Evolutionary conservation across 257 asterid genomes (phyloP), one percentile per base, ranked within the genome.

Genomic region (Solanum pinnatisectum): DNA sequence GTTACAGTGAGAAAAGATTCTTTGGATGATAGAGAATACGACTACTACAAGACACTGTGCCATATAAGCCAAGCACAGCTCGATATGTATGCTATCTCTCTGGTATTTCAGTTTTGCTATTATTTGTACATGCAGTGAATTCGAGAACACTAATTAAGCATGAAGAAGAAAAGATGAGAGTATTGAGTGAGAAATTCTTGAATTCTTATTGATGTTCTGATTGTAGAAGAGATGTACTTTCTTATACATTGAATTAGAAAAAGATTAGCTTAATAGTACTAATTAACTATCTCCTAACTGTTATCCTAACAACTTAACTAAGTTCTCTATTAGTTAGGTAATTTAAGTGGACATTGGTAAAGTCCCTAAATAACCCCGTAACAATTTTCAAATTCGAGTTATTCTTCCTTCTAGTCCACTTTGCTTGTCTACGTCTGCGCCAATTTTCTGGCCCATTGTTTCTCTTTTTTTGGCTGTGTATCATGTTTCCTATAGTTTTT

Each of bases 1-100:
- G 94, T 95, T 67, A 91, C 90, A 36, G 84, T 96, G 84, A 92
- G 99, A 71, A 93, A 96, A 87, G 97, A 95, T 91, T 89, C 93
- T 67, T 67, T 96, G 90, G 98, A 95, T 89, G 90, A 91, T 44
- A 92, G 90, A 40, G 98, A 95, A 93, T 93, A 92, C 88, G 96
- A 95, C 88, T 95, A 94, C 25, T 72, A 72, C 79, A 72, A 72
- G 91, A 92, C 74, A 68, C 3, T 68, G 37, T 30, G 16, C 1
- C 33, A 5, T 68, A 95, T 7, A 95, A 89, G 94, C 95, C 89
- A 93, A 90, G 94, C 97, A 81, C 96, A 95, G 88, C 95, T 96
- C 84, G 90, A 95, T 88, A 93, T 93, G 98, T 96, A 94, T 40
- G 60, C 60, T 49, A 49, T 49, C 60, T 49, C 23, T 15, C 23